phyloP scores from a whole-genome alignment of 2,329 filamentous ascomycete genomes.

The Botrytis byssoidea region DNA sequence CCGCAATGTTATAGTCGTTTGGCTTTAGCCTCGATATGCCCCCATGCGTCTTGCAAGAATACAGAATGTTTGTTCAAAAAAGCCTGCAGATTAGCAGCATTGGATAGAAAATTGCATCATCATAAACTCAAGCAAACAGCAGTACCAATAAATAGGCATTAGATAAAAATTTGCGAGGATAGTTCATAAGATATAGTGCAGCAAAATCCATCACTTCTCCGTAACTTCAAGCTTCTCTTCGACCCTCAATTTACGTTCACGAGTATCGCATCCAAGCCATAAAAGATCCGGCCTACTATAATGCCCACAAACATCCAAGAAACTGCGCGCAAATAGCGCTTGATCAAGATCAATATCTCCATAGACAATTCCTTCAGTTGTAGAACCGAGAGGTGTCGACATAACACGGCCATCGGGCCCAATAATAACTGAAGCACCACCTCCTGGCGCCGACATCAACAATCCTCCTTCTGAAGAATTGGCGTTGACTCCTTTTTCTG shows the following conservation, averaged over 20 bases:
- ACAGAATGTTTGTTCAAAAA: neutral
- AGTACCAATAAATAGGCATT: neutral
- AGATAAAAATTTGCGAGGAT: no score
- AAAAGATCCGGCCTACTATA: constrained; percentile 10
- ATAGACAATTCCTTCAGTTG: constrained; percentile 4
- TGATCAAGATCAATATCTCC: constrained; percentile 15
- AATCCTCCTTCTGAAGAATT: neutral
- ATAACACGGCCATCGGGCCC: constrained; percentile 13
- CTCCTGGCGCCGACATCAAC: constrained; percentile 2
- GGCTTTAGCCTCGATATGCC: neutral
- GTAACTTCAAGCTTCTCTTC: neutral
- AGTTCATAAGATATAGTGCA: neutral
- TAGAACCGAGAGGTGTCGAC: neutral
- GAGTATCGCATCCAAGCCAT: constrained; percentile 15
- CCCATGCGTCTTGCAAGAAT: neutral
- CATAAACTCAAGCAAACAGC: no score
- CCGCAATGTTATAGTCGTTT: neutral
- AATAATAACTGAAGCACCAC: constrained; percentile 13
- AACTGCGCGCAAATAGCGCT: constrained; percentile 14
- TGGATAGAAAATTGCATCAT: neutral
- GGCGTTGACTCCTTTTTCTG: constrained; percentile 48
- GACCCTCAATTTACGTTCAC: neutral
- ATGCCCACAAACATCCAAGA: constrained; percentile 13
- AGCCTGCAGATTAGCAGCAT: neutral
- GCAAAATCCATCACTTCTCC: neutral